Base-by-base conservation (phyloP, 2,329 filamentous ascomycete species). In the Verticillium isaacii region DNA sequence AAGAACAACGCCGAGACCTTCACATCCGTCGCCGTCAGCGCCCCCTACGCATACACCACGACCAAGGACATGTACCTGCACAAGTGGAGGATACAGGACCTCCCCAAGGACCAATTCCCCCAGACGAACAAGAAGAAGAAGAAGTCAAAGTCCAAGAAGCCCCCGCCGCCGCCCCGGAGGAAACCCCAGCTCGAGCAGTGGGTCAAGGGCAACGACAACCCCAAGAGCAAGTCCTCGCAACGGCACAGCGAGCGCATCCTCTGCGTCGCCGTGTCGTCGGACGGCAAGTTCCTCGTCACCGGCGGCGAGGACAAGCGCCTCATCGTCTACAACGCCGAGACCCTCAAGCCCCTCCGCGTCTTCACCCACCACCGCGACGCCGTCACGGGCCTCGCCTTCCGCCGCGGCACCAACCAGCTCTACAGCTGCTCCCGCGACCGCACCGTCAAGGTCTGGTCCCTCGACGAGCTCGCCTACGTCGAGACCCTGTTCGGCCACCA, bases 401-500 rank as follows among this genome's bases (percentile, higher is more conserved):
- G 93, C 41, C 84, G 91, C 65, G 91, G 90, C 58, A 93, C 91
- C 17, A 96, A 97, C 71, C 93, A 97, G 75, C 80, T 99, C 23
- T 99, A 96, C 78, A 96, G 92, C 3, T 89, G 90, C 62, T 95
- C 92, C 60, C 91, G 89, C 70, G 95, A 99, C 76, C 87, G 95
- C 52, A 97, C 94, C 2, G 89, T 99, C 72, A 98, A 98, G 76
- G 90, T 96, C 36, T 99, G 94, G 92, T 94, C 90, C 67, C 80
- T 97, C 54, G 90, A 97, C 68, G 93, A 96, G 73, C 83, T 97
- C 64, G 92, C 94, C 56, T 99, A 98, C 71, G 86, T 97, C 34
- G 95, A 99, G 75, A 98, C 94, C 0, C 82, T 99, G 0, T 98
- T 97, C 72, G 95, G 95, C 55, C 95, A 99, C 77, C 94, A 97